phyloP scores from a whole-genome alignment of 139 green algal species.

The Chlamydomonas sphaeroides region DNA sequence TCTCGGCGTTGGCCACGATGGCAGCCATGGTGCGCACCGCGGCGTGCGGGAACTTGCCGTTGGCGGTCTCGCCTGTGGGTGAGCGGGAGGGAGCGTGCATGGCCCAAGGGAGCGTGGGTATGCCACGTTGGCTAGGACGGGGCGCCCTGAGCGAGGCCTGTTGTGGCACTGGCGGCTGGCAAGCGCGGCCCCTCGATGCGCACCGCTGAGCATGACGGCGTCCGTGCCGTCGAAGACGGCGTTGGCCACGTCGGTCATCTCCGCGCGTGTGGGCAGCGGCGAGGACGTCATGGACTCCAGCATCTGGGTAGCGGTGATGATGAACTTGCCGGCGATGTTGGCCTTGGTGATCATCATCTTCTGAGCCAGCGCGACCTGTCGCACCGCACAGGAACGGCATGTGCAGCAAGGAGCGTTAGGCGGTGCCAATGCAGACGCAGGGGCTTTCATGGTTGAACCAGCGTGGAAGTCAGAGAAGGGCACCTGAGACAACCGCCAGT shows the following conservation, averaged over 20 bases:
- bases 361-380: conserved; percentile 60
- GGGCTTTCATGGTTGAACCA: too few species aligned
- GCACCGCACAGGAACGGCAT: background rate
- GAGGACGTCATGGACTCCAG: conserved; percentile 68
- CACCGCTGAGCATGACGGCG: conserved; percentile 68
- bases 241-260: conserved; percentile 78
- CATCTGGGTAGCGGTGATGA: conserved; percentile 58
- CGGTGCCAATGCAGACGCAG: too few species aligned
- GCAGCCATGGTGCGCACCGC: conserved; percentile 71
- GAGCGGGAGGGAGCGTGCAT: background rate
- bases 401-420: too few species aligned
- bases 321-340: conserved; percentile 66
- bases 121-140: too few species aligned
- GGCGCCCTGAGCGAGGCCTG: too few species aligned
- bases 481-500: too few species aligned
- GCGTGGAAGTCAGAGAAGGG: too few species aligned
- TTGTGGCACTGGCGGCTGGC: too few species aligned
- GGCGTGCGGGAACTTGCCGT: conserved; percentile 66
- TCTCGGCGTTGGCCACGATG: conserved; percentile 77
- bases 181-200: too few species aligned
- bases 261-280: conserved; percentile 67
- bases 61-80: conserved; percentile 73
- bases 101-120: too few species aligned
- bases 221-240: conserved; percentile 73
- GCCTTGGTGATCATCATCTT: conserved; percentile 73